Evolutionary conservation across 2,329 filamentous ascomycete genomes (phyloP), one percentile per base, ranked within the genome.

Genomic region (Alternaria sp.): DNA sequence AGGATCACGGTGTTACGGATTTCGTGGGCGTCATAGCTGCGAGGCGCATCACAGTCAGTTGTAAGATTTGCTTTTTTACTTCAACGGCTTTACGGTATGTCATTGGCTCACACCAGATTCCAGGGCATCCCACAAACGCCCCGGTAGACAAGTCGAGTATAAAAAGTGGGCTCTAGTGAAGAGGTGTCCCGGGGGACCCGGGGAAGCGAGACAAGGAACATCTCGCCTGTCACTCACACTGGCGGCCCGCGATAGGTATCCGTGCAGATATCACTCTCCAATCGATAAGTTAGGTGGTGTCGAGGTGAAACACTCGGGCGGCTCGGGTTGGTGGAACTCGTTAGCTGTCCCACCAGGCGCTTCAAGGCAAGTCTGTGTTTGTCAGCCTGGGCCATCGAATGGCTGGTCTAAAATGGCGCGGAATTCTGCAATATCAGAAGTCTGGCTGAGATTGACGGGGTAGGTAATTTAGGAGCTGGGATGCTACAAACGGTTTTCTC

Each of bases 251-350:
- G 59, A 70, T 64, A 61, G 57, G 46, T 66, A 52, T 54, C 68
- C 59, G 50, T 61, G 61, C 63, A 60, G 40, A 54, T 65, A 65
- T 54, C 47, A 52, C 50, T 46, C 50, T 50, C 69, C 69, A 71
- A 74, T 74, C 64, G 61, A 70, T 56, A 66, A 56, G 58, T 62
- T 55, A 50, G 54, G 44, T 51, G 44, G 51, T 64, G 58, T 47
- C 25, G 30, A 45, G 43, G 61, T 74, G 70, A 72, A 74, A 72
- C 69, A 63, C 59, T 60, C 56, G 65, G 64, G 68, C 65, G 59
- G 64, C 36, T 69, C 63, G 49, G 52, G 49, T 59, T 52, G 54
- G 50, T 36, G 43, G 30, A 17, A 30, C 50, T 51, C 44, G 36
- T 67, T 68, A 51, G 67, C 59, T 59, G 67, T 69, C 61, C 55